phyloP scores from a whole-genome alignment of 495 filamentous ascomycete genomes.

The Rostrohypoxylon terebratum region DNA sequence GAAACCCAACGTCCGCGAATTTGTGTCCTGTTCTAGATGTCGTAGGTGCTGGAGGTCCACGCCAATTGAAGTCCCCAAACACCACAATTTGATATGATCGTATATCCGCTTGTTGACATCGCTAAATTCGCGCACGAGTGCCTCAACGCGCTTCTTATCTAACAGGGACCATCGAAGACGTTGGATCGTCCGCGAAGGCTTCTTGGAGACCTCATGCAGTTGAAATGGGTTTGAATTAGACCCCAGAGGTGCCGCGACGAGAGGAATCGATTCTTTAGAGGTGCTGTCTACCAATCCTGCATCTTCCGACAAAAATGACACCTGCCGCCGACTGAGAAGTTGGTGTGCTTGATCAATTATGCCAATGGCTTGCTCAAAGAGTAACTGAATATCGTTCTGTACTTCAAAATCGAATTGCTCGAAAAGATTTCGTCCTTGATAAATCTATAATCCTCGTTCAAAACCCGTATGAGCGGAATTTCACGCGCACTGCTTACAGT shows the following conservation, averaged over 20 bases:
- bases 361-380: constrained; percentile 5
- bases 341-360: not conserved
- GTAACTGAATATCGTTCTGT: not conserved
- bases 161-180: constrained; percentile 48
- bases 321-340: constrained; percentile 1
- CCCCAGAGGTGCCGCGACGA: not conserved
- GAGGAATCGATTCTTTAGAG: not conserved
- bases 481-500: constrained; percentile 11
- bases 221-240: not conserved
- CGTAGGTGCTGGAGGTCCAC: constrained; percentile 45
- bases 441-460: not conserved
- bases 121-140: constrained; percentile 42
- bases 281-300: not conserved
- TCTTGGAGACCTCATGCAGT: constrained; percentile 10
- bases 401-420: constrained; percentile 1
- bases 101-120: constrained; percentile 48
- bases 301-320: not conserved
- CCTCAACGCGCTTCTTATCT: constrained; percentile 49
- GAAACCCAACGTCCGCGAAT: constrained; percentile 3
- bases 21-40: constrained; percentile 40
- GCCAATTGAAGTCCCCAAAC: constrained; percentile 41
- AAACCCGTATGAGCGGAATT: not conserved
- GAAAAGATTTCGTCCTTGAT: not conserved
- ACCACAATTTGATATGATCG: constrained; percentile 50
- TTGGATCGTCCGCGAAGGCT: constrained; percentile 17